Evolutionary conservation across 2,329 filamentous ascomycete genomes (phyloP), one percentile per base, ranked within the genome.

Genomic region (Penicillium crustosum): DNA sequence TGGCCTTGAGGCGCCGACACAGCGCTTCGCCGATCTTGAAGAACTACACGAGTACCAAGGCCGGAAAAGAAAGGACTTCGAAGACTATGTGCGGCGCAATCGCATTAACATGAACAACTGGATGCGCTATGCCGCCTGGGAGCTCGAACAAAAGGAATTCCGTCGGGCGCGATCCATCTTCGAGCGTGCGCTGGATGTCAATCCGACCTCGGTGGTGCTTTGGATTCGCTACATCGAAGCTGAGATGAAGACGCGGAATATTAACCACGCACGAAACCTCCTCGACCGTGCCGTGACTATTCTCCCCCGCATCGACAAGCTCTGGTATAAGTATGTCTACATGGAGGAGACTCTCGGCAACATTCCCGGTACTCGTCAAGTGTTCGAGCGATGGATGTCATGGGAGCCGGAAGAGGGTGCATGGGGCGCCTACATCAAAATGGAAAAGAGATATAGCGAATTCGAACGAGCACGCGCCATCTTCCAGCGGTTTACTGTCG

Each of bases 251-350:
- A 88, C 83, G 61, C 83, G 93, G 65, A 96, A 96, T 73, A 97
- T 99, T 81, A 96, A 96, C 74, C 93, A 97, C 82, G 93, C 94
- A 35, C 83, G 94, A 58, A 99, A 99, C 73, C 78, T 99, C 51
- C 85, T 99, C 52, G 94, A 99, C 74, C 88, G 94, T 55, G 93
- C 94, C n/a, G 91, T 97, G 53, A 92, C 92, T 0, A 90, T 95
- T 55, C 80, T 97, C 39, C 94, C 94, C 6, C 83, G 94, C 57
- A 86, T 97, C 41, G 92, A 97, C 74, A 97, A 97, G 81, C 80
- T 99, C 35, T 99, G 94, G 94, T 99, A 96, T 81, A 97, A 97
- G 75, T 99, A 97, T 80, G 91, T 96, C 27, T 96, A 96, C 74
- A 95, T 96, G 89, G 93, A 97, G 79, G 94, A 99, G 82, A 97